phyloP scores from a whole-genome alignment of 805 yeast genomes.

The Cyberlindnera subsufficiens region DNA sequence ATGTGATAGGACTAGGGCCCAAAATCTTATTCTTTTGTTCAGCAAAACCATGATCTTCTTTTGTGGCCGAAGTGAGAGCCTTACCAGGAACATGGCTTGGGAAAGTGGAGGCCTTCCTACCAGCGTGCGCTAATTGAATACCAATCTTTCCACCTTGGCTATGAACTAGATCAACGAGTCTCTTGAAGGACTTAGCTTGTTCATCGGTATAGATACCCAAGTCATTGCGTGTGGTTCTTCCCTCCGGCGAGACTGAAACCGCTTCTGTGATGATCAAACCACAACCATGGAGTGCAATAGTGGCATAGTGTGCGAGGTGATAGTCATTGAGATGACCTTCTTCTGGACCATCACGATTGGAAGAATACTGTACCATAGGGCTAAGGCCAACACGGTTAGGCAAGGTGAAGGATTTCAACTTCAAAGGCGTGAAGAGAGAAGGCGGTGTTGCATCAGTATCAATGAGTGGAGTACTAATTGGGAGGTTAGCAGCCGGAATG shows the following conservation, averaged over 20 bases:
- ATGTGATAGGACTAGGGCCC: constrained; percentile 38
- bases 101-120: constrained; percentile 39
- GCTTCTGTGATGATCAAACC: constrained; percentile 45
- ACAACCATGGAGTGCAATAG: constrained; percentile 41
- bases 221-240: constrained; percentile 37
- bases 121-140: constrained; percentile 50
- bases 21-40: constrained; percentile 39
- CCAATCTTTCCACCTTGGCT: constrained; percentile 41
- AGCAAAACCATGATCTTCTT: constrained; percentile 40
- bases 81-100: constrained; percentile 22
- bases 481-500: constrained; percentile 1
- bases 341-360: constrained; percentile 18
- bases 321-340: constrained; percentile 39
- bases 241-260: constrained; percentile 32
- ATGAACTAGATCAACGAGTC: constrained; percentile 40
- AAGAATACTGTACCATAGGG: constrained; percentile 51
- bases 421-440: constrained; percentile 16
- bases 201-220: constrained; percentile 46
- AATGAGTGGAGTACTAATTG: background rate
- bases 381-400: constrained; percentile 50
- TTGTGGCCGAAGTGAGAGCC: constrained; percentile 26
- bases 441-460: constrained; percentile 36
- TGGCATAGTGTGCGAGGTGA: constrained; percentile 45
- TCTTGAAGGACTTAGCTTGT: constrained; percentile 36
- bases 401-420: constrained; percentile 19